Evolutionary conservation across 2,329 filamentous ascomycete species (phyloP), one percentile per base, ranked within the genome.

Genomic region (Colletotrichum sp.): DNA sequence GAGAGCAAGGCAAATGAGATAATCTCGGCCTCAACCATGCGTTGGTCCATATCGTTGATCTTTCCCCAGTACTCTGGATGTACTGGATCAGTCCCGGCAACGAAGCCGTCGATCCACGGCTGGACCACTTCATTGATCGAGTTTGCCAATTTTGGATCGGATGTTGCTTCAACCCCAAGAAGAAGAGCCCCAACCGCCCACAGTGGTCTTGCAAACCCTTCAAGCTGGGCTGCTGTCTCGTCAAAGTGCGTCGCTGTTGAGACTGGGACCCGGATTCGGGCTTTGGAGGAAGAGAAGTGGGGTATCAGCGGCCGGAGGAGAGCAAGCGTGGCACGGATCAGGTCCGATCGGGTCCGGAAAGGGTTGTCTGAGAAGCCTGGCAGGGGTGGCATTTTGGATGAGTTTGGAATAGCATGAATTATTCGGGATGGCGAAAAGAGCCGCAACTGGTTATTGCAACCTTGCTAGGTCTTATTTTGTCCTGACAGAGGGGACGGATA

Each of bases 11-110:
- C 87, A 77, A 87, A 89, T 0, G 87, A 85, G 5, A 90, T 83
- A 30, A 87, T 87, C 77, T 90, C 89, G 55, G 87, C 85, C 76
- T 90, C 89, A 0, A 90, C 89, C 89, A 90, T 90, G 3, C 88
- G 80, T 77, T 90, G 89, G 64, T 90, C 88, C 24, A 83, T 82
- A 6, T 88, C 79, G 0, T 82, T 80, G 3, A 90, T 83, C 2
- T 82, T 79, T 0, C 88, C 88, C 89, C 89, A 90, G 75, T 88
- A 90, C 28, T 86, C 85, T 0, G 76, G 52, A 21, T 82, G 78
- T 1, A 73, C 52, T 0, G 84, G 84, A 24, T 86, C 81, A 0
- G 82, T 82, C 6, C 85, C 85, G 4, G 78, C 74, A 1, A 75
- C 70, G n/a, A 85, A 61, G 24, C 85, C 79, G 14, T 77, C 30